These are phyloP conservation scores for Macrocystidia cucumis DNA, from an alignment of 1,284 basidiomycete genomes.

Conservation along the genomic window DNA sequence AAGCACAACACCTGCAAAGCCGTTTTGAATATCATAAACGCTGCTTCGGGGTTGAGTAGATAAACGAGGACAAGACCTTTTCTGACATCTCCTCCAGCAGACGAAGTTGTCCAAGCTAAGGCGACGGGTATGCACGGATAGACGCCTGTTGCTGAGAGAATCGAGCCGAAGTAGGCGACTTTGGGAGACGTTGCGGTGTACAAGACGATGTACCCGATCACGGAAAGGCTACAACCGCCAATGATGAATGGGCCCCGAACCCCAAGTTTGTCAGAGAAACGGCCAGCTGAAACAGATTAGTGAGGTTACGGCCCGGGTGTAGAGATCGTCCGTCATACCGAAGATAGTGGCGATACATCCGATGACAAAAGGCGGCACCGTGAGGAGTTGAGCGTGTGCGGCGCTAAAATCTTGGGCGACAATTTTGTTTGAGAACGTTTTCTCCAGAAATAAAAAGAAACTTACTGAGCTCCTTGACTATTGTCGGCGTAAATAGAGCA, in stretches of 20 bases:
- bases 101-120: conserved; percentile 49
- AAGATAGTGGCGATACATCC: conserved; percentile 34
- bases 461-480: conserved; percentile 39
- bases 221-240: conserved; percentile 24
- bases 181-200: conserved; percentile 27
- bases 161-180: conserved; percentile 40
- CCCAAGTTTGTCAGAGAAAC: conserved; percentile 33
- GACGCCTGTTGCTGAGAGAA: conserved; percentile 47
- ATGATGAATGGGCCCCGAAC: conserved; percentile 38
- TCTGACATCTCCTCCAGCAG: conserved; percentile 41
- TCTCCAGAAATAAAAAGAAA: neutral
- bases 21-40: neutral
- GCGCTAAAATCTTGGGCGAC: conserved; percentile 35
- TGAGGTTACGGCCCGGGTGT: neutral
- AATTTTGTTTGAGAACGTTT: neutral
- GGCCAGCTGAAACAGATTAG: conserved; percentile 17
- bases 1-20: conserved; percentile 39
- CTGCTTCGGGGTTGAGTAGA: no score
- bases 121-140: conserved; percentile 45
- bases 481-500: conserved; percentile 51
- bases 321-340: conserved; percentile 8
- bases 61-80: conserved; percentile 13
- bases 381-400: conserved; percentile 50
- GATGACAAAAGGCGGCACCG: conserved; percentile 41
- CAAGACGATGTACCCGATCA: conserved; percentile 39